phyloP scores from a whole-genome alignment of 805 yeast species.

The Wickerhamiella sorbophila region DNA sequence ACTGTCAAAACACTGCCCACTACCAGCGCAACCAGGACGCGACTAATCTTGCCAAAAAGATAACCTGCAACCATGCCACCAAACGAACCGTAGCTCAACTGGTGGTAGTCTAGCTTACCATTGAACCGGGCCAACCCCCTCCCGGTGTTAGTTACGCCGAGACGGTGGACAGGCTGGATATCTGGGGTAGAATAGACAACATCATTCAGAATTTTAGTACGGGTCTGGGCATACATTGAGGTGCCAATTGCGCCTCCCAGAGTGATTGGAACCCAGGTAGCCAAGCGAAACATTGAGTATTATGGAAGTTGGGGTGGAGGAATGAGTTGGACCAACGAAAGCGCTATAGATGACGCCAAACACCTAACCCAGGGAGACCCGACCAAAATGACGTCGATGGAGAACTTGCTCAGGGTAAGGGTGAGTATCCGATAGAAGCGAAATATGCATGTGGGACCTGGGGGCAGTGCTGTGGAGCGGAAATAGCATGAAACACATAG shows the following conservation, averaged over 20 bases:
- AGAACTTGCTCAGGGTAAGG: not conserved
- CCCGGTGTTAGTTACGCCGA: constrained; percentile 21
- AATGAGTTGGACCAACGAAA: no score
- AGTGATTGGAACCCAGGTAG: not conserved
- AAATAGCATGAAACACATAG: no score
- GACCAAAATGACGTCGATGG: no score
- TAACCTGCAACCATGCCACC: constrained; percentile 46
- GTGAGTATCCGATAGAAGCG: not conserved
- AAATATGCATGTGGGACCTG: no score
- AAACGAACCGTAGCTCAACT: constrained; percentile 49
- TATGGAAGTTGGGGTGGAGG: no score
- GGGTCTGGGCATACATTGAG: not conserved
- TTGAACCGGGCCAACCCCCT: constrained; percentile 29
- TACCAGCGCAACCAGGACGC: constrained; percentile 37
- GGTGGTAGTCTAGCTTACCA: constrained; percentile 38
- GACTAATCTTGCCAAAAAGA: constrained; percentile 45
- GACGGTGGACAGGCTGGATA: not conserved
- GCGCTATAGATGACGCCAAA: no score
- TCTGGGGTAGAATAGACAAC: not conserved
- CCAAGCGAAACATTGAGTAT: not conserved
- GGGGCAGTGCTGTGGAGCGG: no score
- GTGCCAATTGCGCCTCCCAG: not conserved
- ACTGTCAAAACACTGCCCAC: constrained; percentile 32
- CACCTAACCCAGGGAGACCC: no score
- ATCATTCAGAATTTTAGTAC: not conserved